A percentile compares a stretch with the other conserved stretches of the same genome.
Conservation (phyloP, 208 protist genomes). For the Acanthamoeba sp. region DNA sequence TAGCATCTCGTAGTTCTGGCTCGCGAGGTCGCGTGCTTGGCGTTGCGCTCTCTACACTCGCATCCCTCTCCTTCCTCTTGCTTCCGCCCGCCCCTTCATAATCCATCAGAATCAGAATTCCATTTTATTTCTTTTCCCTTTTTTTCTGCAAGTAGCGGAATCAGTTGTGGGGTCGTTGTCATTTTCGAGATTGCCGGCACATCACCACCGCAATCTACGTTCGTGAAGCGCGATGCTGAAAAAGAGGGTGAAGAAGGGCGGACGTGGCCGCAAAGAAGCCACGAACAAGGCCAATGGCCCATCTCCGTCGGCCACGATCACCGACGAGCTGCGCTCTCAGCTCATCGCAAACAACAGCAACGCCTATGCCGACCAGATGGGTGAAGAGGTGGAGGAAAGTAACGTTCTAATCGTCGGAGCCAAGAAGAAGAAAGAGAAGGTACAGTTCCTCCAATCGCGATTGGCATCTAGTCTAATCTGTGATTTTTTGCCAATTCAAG, state of each 20-base stretch:
- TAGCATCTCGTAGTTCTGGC: too few species aligned
- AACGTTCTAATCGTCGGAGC: constrained; percentile 27
- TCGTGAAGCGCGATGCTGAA: background rate
- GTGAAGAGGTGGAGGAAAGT: background rate
- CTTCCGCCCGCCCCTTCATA: background rate
- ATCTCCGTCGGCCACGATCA: background rate
- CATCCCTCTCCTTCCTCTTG: background rate
- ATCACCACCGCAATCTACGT: background rate
- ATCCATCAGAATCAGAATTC: background rate
- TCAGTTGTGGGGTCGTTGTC: too few species aligned
- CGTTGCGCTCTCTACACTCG: too few species aligned
- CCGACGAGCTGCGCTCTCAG: constrained; percentile 31
- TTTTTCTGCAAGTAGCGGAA: background rate
- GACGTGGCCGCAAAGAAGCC: background rate
- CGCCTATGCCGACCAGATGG: constrained; percentile 3
- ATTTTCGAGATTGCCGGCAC: background rate
- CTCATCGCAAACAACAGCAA: constrained; percentile 6
- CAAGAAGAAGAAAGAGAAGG: constrained; percentile 56
- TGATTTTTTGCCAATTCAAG: background rate
- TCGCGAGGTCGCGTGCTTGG: background rate
- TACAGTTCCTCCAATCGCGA: background rate
- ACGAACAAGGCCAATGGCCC: background rate
- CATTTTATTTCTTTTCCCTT: background rate
- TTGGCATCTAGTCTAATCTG: background rate
- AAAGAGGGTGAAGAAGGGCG: constrained; percentile 26